These are phyloP conservation scores for Lycium ferocissimum DNA, from an alignment of 257 asterid species.

Conservation along the genomic window DNA sequence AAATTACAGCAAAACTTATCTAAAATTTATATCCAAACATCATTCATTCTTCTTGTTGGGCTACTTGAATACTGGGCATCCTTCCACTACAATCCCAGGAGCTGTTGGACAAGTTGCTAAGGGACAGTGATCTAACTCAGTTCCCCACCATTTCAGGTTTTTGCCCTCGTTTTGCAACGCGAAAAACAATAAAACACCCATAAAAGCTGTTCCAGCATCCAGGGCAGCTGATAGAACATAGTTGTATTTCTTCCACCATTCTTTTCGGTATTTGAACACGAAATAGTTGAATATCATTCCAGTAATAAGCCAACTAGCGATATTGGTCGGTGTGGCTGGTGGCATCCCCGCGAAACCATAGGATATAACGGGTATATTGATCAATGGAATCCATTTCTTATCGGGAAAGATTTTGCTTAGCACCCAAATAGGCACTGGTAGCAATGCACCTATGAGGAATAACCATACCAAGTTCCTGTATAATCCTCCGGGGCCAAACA, in stretches of 20 bases:
- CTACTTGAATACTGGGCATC: slow-evolving; percentile 81
- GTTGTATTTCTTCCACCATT: slow-evolving; percentile 92
- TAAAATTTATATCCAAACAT: background rate
- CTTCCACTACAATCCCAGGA: slow-evolving; percentile 68
- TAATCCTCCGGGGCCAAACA: slow-evolving; percentile 78
- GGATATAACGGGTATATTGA: slow-evolving; percentile 84
- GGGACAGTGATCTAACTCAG: slow-evolving; percentile 83
- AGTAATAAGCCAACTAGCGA: slow-evolving; percentile 83
- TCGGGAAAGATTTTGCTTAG: slow-evolving; percentile 78
- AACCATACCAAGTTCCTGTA: slow-evolving; percentile 87
- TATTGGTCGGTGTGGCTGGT: slow-evolving; percentile 95
- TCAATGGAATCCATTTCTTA: slow-evolving; percentile 87
- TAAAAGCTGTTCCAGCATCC: slow-evolving; percentile 96
- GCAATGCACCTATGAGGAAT: slow-evolving; percentile 79
- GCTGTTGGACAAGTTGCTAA: slow-evolving; percentile 94
- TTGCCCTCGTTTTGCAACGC: slow-evolving; percentile 75
- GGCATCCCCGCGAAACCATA: slow-evolving; percentile 98
- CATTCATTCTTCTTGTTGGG: background rate
- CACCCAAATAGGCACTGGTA: slow-evolving; percentile 90
- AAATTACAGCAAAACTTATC: background rate
- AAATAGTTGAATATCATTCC: slow-evolving; percentile 85
- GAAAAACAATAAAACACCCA: slow-evolving; percentile 84
- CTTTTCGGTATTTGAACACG: slow-evolving; percentile 73
- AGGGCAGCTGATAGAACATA: slow-evolving; percentile 89
- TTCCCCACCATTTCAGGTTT: slow-evolving; percentile 90